These are phyloP conservation scores for Pseudocercospora fuligena DNA, from an alignment of 2,329 filamentous ascomycete species.

Conservation along the genomic window DNA sequence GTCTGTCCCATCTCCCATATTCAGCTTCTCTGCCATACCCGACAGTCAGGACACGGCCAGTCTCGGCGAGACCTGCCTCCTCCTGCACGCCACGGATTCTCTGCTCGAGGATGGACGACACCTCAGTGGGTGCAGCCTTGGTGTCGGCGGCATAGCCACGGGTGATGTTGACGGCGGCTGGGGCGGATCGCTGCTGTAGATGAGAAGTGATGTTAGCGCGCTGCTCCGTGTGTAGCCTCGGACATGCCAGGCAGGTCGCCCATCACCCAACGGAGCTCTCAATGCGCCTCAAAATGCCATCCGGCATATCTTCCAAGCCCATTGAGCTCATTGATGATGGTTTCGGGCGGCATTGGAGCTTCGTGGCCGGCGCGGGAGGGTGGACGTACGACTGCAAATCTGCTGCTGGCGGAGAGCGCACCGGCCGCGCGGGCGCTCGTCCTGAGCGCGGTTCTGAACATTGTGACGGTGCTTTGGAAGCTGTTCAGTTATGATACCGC, in stretches of 20 bases:
- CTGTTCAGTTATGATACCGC: conserved; percentile 41
- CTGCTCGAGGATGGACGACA: conserved; percentile 99
- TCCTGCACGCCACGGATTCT: conserved; percentile 98
- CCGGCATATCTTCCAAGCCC: conserved; percentile 52
- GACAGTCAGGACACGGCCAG: conserved; percentile 96
- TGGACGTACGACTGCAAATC: conserved; percentile 89
- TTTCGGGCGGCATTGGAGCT: conserved; percentile 47
- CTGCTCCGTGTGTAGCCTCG: conserved; percentile 40
- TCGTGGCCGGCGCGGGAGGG: conserved; percentile 47
- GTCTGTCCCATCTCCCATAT: neutral
- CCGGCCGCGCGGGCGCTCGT: conserved; percentile 94
- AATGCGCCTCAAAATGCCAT: conserved; percentile 40
- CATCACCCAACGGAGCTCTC: conserved; percentile 45
- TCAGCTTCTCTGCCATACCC: conserved; percentile 70
- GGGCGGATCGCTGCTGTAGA: conserved; percentile 80
- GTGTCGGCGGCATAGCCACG: conserved; percentile 91
- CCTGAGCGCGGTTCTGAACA: conserved; percentile 98
- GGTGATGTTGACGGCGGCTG: conserved; percentile 74
- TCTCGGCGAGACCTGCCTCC: conserved; percentile 95
- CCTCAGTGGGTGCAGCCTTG: conserved; percentile 95
- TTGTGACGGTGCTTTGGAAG: conserved; percentile 57
- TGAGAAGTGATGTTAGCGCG: conserved; percentile 56
- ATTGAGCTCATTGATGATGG: conserved; percentile 31
- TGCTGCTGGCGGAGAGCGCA: conserved; percentile 88
- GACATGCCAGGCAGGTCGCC: conserved; percentile 35